A percentile compares a stretch with the other conserved stretches of the same genome.
phyloP scores from a whole-genome alignment of 2,329 filamentous ascomycete species.

The Trichoderma sp. region DNA sequence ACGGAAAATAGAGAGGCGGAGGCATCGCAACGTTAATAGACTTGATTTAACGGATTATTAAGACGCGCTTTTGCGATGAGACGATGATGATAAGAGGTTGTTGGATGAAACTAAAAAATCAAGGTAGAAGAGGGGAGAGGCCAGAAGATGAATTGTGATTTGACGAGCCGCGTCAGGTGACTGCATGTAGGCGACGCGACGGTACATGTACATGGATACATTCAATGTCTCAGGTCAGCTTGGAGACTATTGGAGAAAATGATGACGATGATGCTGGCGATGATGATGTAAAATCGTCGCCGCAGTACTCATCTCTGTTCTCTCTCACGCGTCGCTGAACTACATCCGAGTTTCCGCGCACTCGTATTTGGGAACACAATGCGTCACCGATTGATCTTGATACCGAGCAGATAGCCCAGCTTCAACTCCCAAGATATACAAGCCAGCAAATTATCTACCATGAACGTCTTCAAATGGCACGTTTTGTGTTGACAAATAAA shows the following conservation, averaged over 20 bases:
- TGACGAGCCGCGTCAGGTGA: not conserved
- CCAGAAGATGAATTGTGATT: not conserved
- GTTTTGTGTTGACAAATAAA: too few relatives aligned
- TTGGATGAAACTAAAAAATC: not conserved
- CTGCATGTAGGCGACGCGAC: not conserved
- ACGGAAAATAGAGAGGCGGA: not conserved
- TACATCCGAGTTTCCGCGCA: not conserved
- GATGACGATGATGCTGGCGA: not conserved
- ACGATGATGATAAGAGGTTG: not conserved
- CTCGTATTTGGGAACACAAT: too few relatives aligned
- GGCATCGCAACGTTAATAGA: not conserved
- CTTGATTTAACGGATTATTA: not conserved
- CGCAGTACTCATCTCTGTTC: not conserved
- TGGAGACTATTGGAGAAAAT: not conserved
- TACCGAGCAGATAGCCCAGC: too few relatives aligned
- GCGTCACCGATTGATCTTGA: too few relatives aligned
- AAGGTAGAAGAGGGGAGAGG: not conserved
- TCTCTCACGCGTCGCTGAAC: not conserved
- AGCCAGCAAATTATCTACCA: too few relatives aligned
- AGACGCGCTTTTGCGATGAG: not conserved
- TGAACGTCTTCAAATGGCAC: too few relatives aligned
- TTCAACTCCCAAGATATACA: too few relatives aligned
- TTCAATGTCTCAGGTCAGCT: not conserved
- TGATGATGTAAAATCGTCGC: not conserved
- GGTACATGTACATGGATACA: not conserved